These are phyloP conservation scores for Stachybotrys elegans DNA, from an alignment of 2,329 filamentous ascomycete species.

Conservation along the genomic window DNA sequence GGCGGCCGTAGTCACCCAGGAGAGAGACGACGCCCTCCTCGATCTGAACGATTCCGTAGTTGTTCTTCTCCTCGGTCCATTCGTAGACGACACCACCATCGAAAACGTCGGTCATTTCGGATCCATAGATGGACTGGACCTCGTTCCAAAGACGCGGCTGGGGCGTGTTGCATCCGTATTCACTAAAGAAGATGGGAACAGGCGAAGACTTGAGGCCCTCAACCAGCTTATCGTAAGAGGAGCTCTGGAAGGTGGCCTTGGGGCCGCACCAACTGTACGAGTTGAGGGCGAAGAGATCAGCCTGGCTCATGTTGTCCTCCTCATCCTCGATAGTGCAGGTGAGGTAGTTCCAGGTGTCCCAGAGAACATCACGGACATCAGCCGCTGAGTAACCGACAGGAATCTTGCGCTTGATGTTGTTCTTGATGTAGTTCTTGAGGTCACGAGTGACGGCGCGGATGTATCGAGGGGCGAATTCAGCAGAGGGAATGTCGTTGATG, in stretches of 20 bases:
- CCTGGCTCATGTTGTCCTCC: slow-evolving; percentile 54
- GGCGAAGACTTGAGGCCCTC: slow-evolving; percentile 59
- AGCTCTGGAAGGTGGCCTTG: slow-evolving; percentile 56
- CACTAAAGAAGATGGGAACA: slow-evolving; percentile 77
- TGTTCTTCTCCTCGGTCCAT: slow-evolving; percentile 65
- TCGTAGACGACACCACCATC: slow-evolving; percentile 80
- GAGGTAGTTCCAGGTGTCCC: slow-evolving; percentile 73
- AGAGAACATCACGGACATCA: slow-evolving; percentile 67
- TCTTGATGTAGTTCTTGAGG: slow-evolving; percentile 75
- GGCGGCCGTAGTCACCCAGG: slow-evolving; percentile 63
- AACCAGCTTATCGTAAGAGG: slow-evolving; percentile 60
- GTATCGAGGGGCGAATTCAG: slow-evolving; percentile 61
- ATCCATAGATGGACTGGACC: slow-evolving; percentile 65
- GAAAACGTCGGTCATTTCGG: slow-evolving; percentile 63
- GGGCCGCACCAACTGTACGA: slow-evolving; percentile 63
- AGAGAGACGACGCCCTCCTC: slow-evolving; percentile 54
- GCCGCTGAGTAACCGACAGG: slow-evolving; percentile 79
- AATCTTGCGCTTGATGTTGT: slow-evolving; percentile 61
- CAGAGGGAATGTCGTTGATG: slow-evolving; percentile 61
- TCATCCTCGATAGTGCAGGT: slow-evolving; percentile 57
- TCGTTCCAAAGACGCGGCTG: slow-evolving; percentile 72
- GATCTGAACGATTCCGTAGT: slow-evolving; percentile 61
- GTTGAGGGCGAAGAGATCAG: slow-evolving; percentile 75
- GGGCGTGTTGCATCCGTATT: slow-evolving; percentile 72
- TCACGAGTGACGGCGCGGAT: slow-evolving; percentile 71